These are phyloP conservation scores for Colletotrichum sp. DNA, from an alignment of 2,329 filamentous ascomycete genomes.

Conservation along the genomic window DNA sequence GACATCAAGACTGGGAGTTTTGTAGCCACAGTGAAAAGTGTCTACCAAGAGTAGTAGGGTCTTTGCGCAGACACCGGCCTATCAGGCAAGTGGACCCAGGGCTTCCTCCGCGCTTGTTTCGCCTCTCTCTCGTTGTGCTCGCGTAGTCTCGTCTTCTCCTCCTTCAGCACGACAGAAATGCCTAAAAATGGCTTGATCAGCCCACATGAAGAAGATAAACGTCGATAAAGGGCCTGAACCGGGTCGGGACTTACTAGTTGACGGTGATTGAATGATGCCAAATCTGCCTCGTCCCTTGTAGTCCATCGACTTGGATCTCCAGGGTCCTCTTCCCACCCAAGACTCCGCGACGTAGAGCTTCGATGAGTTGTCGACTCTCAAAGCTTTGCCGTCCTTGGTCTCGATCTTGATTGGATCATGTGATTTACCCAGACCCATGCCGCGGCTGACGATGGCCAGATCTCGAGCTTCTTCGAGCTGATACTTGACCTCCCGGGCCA, in stretches of 20 bases:
- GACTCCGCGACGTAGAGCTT: constrained; percentile 89
- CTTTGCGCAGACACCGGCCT: constrained; percentile 83
- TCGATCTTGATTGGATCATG: constrained; percentile 58
- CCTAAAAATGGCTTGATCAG: constrained; percentile 46
- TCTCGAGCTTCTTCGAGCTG: constrained; percentile 85
- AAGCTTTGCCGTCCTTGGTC: constrained; percentile 76
- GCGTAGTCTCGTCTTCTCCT: constrained; percentile 88
- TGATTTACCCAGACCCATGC: constrained; percentile 76
- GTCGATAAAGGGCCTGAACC: background rate
- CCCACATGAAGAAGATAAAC: background rate
- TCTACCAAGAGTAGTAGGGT: constrained; percentile 91
- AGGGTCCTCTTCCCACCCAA: constrained; percentile 84
- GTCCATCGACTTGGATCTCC: constrained; percentile 62
- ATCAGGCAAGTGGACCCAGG: constrained; percentile 90
- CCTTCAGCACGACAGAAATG: constrained; percentile 84
- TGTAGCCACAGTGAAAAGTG: background rate
- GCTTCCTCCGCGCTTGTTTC: constrained; percentile 75
- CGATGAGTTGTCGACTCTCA: constrained; percentile 76
- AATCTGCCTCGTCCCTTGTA: constrained; percentile 79
- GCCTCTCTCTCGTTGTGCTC: constrained; percentile 78
- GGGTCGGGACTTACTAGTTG: constrained; percentile 68
- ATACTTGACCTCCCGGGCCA: constrained; percentile 77
- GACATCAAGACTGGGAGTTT: background rate
- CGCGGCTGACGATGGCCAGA: constrained; percentile 76
- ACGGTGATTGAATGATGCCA: constrained; percentile 71